Evolutionary conservation across 2,329 filamentous ascomycete genomes (phyloP).

Genomic region (Diplodia seriata): DNA sequence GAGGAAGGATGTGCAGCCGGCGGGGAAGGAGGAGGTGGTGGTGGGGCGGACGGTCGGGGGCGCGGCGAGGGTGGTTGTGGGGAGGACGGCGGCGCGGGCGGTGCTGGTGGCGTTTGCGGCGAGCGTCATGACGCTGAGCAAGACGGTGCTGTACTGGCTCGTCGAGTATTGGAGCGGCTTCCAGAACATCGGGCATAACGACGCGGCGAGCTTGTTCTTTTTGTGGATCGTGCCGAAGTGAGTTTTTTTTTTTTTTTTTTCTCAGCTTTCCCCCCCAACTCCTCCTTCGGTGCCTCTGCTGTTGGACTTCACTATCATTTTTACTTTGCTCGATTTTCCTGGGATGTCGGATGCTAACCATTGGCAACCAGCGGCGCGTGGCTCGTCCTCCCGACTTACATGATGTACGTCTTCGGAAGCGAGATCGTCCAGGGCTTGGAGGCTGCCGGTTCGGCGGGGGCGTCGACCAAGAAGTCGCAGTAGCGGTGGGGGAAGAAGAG

Average conservation of each 20-base stretch:
- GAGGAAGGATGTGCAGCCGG: constrained; percentile 31
- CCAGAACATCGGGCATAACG: constrained; percentile 68
- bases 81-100: constrained; percentile 61
- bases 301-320: not conserved
- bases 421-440: constrained; percentile 69
- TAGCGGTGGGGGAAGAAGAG: not conserved
- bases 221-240: constrained; percentile 73
- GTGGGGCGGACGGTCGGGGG: constrained; percentile 49
- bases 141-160: constrained; percentile 72
- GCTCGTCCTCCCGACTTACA: constrained; percentile 69
- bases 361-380: constrained; percentile 62
- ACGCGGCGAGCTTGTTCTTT: constrained; percentile 58
- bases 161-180: constrained; percentile 69
- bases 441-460: constrained; percentile 38
- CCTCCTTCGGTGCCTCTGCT: not conserved
- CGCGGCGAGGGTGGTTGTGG: constrained; percentile 58
- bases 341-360: constrained; percentile 35
- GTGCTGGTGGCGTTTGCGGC: constrained; percentile 65
- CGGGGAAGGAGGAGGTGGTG: constrained; percentile 45
- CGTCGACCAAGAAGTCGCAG: constrained; percentile 34
- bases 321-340: not conserved
- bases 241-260: constrained; percentile 40
- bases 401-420: constrained; percentile 64
- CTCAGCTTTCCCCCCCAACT: not conserved
- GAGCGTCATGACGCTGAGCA: constrained; percentile 69